Base-by-base conservation (phyloP, 257 asterid genomes). In the Leonotis leonurus region DNA sequence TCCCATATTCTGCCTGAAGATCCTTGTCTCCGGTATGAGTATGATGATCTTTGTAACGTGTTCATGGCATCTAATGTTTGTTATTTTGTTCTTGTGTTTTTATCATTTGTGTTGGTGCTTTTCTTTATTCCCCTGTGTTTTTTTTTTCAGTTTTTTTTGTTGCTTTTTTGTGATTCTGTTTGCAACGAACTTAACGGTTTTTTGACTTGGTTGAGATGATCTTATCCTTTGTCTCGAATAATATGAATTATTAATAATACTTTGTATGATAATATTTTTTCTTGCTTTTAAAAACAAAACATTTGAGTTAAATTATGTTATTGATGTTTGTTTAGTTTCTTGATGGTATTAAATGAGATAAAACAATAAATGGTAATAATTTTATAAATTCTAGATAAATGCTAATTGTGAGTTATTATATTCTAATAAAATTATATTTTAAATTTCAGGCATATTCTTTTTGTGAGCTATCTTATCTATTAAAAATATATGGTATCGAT, bases 1-100 rank as follows among this genome's bases (percentile, higher is more conserved):
- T 41, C 78, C 95, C 95, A 88, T 73, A 81, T 78, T 64, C 71
- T 78, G 45, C 92, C 92, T 3, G 95, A 88, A 44, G 95, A 88
- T 54, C 96, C 96, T 32, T 88, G 95, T 68, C 96, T 71, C 40
- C 92, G 61, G 68, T 83, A 85, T 8, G 96, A 85, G 60, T 26
- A 80, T 1, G 92, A 43, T 33, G 96, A 85, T 77, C 96, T 78
- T 64, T 76, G 83, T 63, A 85, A 78, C 21, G 89, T 73, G 57
- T 59, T 75, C 96, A 85, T 88, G 61, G 48, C 25, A 65, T 54
- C 41, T 30, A 60, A 10, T 29, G 45, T 32, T 50, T 13, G 57
- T 56, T 39, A 17, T 9, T 7, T 26, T 10, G 22, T 35, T 60
- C 36, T 22, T 10, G 0, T 6, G 2, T 58, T 25, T 21, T 48